Evolutionary conservation across 163 green algal species (phyloP), one percentile per base, ranked within the genome.

Genomic region (Scenedesmus sp.): DNA sequence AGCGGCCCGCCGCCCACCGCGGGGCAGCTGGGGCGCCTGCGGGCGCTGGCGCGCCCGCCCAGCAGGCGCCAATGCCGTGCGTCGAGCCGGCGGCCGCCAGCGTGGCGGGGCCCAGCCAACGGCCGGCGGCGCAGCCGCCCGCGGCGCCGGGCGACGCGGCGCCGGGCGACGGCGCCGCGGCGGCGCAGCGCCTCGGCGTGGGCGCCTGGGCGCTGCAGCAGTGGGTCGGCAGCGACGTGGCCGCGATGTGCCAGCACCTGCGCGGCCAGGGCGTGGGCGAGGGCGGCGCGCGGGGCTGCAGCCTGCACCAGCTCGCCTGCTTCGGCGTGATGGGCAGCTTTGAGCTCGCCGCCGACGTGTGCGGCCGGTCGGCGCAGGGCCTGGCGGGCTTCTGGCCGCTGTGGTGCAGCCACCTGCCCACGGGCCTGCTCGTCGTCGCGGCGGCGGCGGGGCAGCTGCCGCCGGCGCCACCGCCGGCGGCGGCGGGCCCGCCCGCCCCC

Each of bases 281-380:
- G 24, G 54, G 20, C 11, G 67, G 51, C 2, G 29, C 18, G 5
- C 67, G 64, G 20, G 67, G 67, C n/a, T 34, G 22, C 56, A 62
- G 20, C 47, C 53, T 67, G 2, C 33, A 50, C 14, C 69, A 77
- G 69, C 42, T 77, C n/a, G 54, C 39, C 17, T 56, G 53, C 36
- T 66, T 77, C 36, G 69, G 69, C 39, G 57, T 77, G 36, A 77
- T 77, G 69, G 69, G 20, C 47, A 50, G 34, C 22, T 77, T 77
- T 34, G 39, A 77, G 26, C 53, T 67, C 4, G 69, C 69, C 33
- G n/a, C n/a, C n/a, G n/a, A n/a, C n/a, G n/a, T n/a, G n/a, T n/a
- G n/a, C n/a, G n/a, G n/a, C n/a, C n/a, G n/a, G n/a, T n/a, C n/a
- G n/a, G n/a, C n/a, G n/a, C n/a, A n/a, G 15, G 17, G 28, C 31